These are phyloP conservation scores for Colletotrichum caudatum DNA, from an alignment of 2,329 filamentous ascomycete genomes.

Conservation along the genomic window DNA sequence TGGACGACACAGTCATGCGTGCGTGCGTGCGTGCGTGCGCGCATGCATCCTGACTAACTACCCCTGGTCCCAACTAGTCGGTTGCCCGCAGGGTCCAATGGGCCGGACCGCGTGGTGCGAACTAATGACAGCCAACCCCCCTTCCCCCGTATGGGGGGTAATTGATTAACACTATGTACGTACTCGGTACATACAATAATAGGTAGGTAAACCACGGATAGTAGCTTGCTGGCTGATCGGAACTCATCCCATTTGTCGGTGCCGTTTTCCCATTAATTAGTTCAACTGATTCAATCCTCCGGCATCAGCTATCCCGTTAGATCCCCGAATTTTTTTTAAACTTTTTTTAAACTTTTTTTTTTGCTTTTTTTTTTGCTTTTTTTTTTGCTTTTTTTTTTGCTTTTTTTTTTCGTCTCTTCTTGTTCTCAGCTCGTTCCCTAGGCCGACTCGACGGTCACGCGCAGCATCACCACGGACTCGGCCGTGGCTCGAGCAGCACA, in stretches of 20 bases:
- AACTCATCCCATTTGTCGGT: not conserved
- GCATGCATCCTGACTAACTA: too few relatives aligned
- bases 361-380: not conserved
- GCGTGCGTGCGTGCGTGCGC: too few relatives aligned
- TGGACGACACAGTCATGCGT: too few relatives aligned
- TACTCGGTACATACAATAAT: too few relatives aligned
- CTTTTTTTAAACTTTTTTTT: not conserved
- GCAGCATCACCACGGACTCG: not conserved
- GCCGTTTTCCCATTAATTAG: not conserved
- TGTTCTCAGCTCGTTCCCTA: not conserved
- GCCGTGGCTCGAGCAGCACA: not conserved
- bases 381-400: not conserved
- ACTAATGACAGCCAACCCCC: not conserved
- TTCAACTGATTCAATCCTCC: not conserved
- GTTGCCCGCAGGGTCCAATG: not conserved
- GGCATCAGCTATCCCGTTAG: too few relatives aligned
- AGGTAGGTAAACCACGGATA: too few relatives aligned
- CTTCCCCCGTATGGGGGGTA: not conserved
- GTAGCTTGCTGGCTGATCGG: not conserved
- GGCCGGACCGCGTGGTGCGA: not conserved
- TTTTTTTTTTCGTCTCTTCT: not conserved
- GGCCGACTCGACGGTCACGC: not conserved
- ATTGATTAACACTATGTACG: too few relatives aligned
- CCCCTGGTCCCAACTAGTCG: not conserved
- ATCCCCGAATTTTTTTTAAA: too few relatives aligned